Percentiles rank a stretch among this genome's conserved stretches.
phyloP scores from a whole-genome alignment of 176 grass and related monocot genomes.

The Elaeis guineensis region DNA sequence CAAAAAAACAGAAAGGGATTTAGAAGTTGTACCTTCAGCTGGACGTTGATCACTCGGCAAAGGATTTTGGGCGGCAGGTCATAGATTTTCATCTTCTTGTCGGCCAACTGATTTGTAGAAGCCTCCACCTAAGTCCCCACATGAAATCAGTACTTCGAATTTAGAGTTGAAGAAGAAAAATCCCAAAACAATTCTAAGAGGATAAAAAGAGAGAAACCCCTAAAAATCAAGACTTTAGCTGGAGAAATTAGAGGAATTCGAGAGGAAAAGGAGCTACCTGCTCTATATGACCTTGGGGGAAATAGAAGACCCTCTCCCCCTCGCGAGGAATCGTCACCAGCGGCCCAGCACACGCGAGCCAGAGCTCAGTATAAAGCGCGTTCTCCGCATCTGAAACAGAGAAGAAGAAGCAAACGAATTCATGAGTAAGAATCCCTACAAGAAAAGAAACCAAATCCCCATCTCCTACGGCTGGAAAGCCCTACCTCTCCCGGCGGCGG shows the following conservation, averaged over 20 bases:
- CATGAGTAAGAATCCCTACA: conserved; percentile 6
- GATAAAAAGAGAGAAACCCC: background rate
- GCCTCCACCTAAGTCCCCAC: conserved; percentile 58
- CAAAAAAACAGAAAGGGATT: background rate
- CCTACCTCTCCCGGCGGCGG: too few species aligned
- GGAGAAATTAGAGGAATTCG: conserved; percentile 8
- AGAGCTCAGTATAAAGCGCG: conserved; percentile 72
- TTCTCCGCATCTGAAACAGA: conserved; percentile 28
- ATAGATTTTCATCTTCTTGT: conserved; percentile 70
- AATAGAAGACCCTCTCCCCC: conserved; percentile 81
- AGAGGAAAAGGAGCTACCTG: conserved; percentile 32
- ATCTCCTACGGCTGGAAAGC: too few species aligned
- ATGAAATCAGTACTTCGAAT: background rate
- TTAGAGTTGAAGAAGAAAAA: conserved; percentile 2
- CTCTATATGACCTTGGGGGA: conserved; percentile 95
- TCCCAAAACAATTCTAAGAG: background rate
- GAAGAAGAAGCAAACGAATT: background rate
- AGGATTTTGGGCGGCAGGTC: conserved; percentile 84
- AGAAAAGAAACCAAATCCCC: too few species aligned
- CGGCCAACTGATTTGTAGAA: conserved; percentile 73
- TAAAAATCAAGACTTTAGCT: background rate
- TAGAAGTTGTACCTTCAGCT: conserved; percentile 48
- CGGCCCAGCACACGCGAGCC: conserved; percentile 86
- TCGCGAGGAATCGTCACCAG: conserved; percentile 65
- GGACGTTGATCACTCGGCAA: conserved; percentile 80